These are phyloP conservation scores for Cardiospermum halicacabum DNA, from an alignment of 345 rosid genomes.

Conservation along the genomic window DNA sequence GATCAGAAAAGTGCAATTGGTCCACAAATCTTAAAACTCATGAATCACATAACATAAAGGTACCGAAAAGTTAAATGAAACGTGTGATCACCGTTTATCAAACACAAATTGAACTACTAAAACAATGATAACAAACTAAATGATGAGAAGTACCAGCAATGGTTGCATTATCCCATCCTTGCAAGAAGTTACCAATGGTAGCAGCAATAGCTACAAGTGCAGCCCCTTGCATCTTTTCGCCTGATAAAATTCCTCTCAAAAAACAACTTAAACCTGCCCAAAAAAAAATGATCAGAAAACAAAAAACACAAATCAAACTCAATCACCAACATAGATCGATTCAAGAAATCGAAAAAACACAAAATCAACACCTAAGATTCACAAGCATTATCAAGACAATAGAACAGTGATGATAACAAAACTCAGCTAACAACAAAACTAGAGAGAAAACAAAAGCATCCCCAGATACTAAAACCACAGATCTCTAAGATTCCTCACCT, in stretches of 20 bases:
- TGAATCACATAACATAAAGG: neutral
- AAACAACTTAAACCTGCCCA: conserved; percentile 24
- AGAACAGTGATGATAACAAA: neutral
- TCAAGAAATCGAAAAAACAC: neutral
- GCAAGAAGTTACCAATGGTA: conserved; percentile 87
- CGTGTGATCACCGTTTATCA: neutral
- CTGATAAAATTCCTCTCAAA: conserved; percentile 20
- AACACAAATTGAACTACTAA: conserved; percentile 10
- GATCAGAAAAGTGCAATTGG: conserved; percentile 11
- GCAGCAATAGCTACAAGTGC: conserved; percentile 89
- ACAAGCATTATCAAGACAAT: neutral
- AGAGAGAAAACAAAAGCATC: conserved; percentile 8
- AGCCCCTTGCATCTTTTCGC: conserved; percentile 65
- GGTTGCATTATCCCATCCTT: conserved; percentile 99
- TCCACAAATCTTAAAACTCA: neutral
- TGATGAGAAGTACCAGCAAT: conserved; percentile 67
- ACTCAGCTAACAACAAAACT: neutral
- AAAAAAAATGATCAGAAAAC: conserved; percentile 13
- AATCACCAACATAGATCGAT: conserved; percentile 13
- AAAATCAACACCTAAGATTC: neutral
- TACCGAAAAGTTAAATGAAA: neutral
- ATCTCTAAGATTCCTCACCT: conserved; percentile 19
- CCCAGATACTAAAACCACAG: conserved; percentile 5
- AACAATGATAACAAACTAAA: neutral
- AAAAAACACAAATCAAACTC: conserved; percentile 9